phyloP scores from a whole-genome alignment of 495 filamentous ascomycete genomes.

The Emericellopsis terricola region DNA sequence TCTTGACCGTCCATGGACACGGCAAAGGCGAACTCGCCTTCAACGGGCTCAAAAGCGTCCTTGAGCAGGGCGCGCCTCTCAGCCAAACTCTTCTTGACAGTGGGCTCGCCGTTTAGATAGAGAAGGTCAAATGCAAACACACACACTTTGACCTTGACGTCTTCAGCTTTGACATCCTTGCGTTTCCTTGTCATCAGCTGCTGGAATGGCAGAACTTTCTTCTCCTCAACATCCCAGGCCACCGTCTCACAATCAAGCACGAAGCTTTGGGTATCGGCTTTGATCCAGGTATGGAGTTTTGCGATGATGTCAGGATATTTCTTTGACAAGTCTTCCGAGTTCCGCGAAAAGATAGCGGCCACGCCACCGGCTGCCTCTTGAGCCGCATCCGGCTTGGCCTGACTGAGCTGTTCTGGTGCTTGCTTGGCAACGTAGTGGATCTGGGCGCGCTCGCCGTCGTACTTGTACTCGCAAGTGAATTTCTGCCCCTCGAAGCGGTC shows the following conservation, averaged over 20 bases:
- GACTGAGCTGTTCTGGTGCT: slow-evolving; percentile 36
- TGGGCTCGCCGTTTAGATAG: slow-evolving; percentile 81
- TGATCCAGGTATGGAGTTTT: slow-evolving; percentile 79
- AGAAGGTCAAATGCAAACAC: slow-evolving; percentile 94
- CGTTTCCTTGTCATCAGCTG: slow-evolving; percentile 94
- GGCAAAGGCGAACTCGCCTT: slow-evolving; percentile 87
- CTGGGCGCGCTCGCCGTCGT: slow-evolving; percentile 91
- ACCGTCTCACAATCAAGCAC: slow-evolving; percentile 96
- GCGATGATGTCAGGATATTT: slow-evolving; percentile 92
- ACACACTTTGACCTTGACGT: slow-evolving; percentile 93
- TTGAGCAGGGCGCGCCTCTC: slow-evolving; percentile 68
- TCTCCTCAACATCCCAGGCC: slow-evolving; percentile 85
- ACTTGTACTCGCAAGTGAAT: slow-evolving; percentile 98
- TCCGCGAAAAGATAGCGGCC: slow-evolving; percentile 85
- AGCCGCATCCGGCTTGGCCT: slow-evolving; percentile 30
- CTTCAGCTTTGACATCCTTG: slow-evolving; percentile 94
- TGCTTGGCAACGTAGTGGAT: slow-evolving; percentile 92
- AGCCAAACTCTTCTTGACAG: slow-evolving; percentile 72
- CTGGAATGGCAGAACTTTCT: slow-evolving; percentile 92
- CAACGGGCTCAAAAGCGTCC: slow-evolving; percentile 50
- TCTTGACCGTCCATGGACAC: slow-evolving; percentile 75
- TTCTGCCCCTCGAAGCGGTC: slow-evolving; percentile 91
- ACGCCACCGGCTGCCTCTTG: slow-evolving; percentile 43
- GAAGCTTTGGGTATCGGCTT: slow-evolving; percentile 75
- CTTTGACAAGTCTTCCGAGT: slow-evolving; percentile 89